phyloP scores from a whole-genome alignment of 768 basidiomycete species.

The Pisolithus orientalis region DNA sequence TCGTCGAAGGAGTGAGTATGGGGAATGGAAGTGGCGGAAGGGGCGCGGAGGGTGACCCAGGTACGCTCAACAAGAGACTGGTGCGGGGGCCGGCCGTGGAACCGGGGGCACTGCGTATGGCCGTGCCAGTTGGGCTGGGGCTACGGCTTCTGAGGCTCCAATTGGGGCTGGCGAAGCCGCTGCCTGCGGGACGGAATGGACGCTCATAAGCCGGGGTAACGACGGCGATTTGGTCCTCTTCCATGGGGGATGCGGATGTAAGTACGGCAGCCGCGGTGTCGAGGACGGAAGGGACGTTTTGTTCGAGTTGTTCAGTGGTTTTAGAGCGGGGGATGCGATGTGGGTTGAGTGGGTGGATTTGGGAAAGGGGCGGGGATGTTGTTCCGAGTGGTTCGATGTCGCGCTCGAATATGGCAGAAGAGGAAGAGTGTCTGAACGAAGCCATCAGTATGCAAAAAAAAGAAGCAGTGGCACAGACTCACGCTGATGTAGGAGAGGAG shows the following conservation, averaged over 20 bases:
- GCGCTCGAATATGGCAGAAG: slow-evolving; percentile 87
- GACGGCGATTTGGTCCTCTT: slow-evolving; percentile 56
- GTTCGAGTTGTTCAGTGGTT: slow-evolving; percentile 67
- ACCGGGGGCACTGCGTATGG: slow-evolving; percentile 12
- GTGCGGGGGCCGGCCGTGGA: slow-evolving; percentile 27
- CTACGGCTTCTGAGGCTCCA: slow-evolving; percentile 57
- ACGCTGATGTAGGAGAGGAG: slow-evolving; percentile 76
- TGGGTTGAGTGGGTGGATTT: slow-evolving; percentile 47
- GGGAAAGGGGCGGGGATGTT: slow-evolving; percentile 29
- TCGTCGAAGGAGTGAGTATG: slow-evolving; percentile 16
- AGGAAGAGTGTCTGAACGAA: slow-evolving; percentile 52
- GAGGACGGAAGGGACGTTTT: slow-evolving; percentile 78
- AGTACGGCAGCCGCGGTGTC: slow-evolving; percentile 79
- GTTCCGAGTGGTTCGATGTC: slow-evolving; percentile 66
- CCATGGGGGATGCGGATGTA: slow-evolving; percentile 37
- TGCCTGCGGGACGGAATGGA: slow-evolving; percentile 22
- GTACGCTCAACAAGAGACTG: slow-evolving; percentile 46
- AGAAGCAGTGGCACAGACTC: slow-evolving; percentile 24
- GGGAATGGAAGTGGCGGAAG: slow-evolving; percentile 12
- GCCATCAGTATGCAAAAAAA: slow-evolving; percentile 6
- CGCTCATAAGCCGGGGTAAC: slow-evolving; percentile 43
- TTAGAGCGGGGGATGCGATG: slow-evolving; percentile 71
- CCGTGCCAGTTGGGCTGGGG: slow-evolving; percentile 50
- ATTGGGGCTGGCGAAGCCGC: slow-evolving; percentile 63
- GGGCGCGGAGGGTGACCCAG: slow-evolving; percentile 27